These are phyloP conservation scores for Solanum sitiens DNA, from an alignment of 257 asterid genomes.

Conservation along the genomic window DNA sequence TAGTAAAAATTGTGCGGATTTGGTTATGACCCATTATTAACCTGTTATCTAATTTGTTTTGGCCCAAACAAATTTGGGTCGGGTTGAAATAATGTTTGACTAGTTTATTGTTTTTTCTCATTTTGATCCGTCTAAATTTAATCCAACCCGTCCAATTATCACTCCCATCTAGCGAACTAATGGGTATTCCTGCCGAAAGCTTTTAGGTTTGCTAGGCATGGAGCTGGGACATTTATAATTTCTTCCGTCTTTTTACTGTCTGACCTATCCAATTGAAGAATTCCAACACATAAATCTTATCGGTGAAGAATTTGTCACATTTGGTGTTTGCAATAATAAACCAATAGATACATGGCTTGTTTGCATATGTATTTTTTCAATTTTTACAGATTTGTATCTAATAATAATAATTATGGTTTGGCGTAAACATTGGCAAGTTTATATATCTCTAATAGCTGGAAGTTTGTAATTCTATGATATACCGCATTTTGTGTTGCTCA, in stretches of 20 bases:
- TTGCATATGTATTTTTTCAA: not conserved
- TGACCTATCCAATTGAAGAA: not conserved
- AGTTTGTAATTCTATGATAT: not conserved
- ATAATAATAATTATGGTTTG: not conserved
- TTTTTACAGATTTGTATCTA: not conserved
- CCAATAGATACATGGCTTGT: not conserved
- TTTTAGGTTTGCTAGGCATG: not conserved
- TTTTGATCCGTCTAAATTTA: rapidly evolving
- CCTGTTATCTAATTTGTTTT: too few relatives aligned
- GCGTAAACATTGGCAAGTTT: not conserved
- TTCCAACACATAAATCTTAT: not conserved
- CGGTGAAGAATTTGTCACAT: not conserved
- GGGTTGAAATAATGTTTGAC: too few relatives aligned
- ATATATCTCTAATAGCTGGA: not conserved
- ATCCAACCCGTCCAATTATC: too few relatives aligned
- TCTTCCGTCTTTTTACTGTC: not conserved
- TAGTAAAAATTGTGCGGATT: rapidly evolving
- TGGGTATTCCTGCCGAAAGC: not conserved
- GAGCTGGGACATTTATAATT: not conserved
- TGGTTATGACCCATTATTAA: not conserved
- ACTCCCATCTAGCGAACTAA: not conserved
- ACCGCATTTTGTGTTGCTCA: not conserved
- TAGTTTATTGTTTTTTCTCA: rapidly evolving
- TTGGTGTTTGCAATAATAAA: not conserved
- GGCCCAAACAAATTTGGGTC: not conserved